phyloP scores from a whole-genome alignment of 2,329 filamentous ascomycete species.

The Juglanconis sp. region DNA sequence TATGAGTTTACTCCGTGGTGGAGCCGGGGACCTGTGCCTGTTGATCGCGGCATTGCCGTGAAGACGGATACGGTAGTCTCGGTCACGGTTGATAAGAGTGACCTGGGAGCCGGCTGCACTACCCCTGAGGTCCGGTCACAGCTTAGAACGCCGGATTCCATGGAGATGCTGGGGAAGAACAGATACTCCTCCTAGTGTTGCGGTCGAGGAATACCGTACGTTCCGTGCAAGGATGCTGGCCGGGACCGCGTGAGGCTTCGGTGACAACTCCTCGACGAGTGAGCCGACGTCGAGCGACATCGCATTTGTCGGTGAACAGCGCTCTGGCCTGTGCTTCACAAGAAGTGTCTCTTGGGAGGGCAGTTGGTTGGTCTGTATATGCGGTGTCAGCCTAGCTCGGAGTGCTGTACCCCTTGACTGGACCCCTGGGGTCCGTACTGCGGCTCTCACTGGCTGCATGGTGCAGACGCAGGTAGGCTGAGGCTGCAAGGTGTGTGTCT shows the following conservation, averaged over 20 bases:
- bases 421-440: constrained; percentile 10
- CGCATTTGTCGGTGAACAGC: constrained; percentile 17
- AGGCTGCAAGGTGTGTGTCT: background rate
- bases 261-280: background rate
- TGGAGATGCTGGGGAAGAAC: background rate
- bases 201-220: no score
- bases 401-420: constrained; percentile 4
- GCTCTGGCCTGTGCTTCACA: constrained; percentile 7
- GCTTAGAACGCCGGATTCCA: background rate
- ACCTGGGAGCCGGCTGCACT: background rate
- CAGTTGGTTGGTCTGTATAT: constrained; percentile 5
- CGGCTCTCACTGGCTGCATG: background rate
- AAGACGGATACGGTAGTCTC: constrained; percentile 29
- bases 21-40: background rate
- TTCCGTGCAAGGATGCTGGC: no score
- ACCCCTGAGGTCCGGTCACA: background rate
- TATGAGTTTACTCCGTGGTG: background rate
- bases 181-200: background rate
- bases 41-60: constrained; percentile 21
- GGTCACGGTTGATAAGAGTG: constrained; percentile 24
- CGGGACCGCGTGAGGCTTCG: background rate
- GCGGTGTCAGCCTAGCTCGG: constrained; percentile 14
- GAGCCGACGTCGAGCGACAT: constrained; percentile 7
- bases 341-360: constrained; percentile 4
- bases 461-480: background rate